Conservation (phyloP, 75 land plant species). For the Cupressus sempervirens region DNA sequence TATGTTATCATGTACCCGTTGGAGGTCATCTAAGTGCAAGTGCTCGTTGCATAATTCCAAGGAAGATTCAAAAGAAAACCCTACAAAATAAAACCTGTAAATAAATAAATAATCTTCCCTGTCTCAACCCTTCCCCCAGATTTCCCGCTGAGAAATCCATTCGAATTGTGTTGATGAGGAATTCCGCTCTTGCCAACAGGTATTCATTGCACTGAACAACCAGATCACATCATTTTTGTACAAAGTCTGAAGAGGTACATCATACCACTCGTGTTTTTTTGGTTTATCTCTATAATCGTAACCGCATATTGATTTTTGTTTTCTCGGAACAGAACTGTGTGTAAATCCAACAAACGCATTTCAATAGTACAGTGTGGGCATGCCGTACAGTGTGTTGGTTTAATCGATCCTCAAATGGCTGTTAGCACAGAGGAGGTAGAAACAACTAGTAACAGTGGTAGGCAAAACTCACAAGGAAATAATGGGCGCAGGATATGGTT, state of each 20-base stretch:
- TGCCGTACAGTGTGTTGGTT: background rate
- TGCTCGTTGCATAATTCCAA: no score
- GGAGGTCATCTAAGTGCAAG: no score
- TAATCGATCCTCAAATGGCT: background rate
- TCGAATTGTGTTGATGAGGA: background rate
- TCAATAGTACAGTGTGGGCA: background rate
- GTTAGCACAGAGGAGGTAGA: background rate
- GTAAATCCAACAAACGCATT: background rate
- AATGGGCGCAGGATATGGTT: background rate
- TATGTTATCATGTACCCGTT: no score
- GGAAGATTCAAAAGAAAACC: no score
- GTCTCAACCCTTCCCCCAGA: background rate
- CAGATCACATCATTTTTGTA: no score
- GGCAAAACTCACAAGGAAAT: background rate
- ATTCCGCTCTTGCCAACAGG: background rate
- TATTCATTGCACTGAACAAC: background rate
- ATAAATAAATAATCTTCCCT: background rate
- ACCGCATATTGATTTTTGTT: no score
- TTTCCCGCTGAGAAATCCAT: background rate
- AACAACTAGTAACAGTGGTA: background rate
- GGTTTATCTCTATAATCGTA: no score
- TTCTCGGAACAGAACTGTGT: background rate
- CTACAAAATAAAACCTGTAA: background rate
- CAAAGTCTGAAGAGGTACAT: background rate
- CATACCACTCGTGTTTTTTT: background rate